These are phyloP conservation scores for Botrytis tulipae DNA, from an alignment of 2,329 filamentous ascomycete genomes.

Conservation along the genomic window DNA sequence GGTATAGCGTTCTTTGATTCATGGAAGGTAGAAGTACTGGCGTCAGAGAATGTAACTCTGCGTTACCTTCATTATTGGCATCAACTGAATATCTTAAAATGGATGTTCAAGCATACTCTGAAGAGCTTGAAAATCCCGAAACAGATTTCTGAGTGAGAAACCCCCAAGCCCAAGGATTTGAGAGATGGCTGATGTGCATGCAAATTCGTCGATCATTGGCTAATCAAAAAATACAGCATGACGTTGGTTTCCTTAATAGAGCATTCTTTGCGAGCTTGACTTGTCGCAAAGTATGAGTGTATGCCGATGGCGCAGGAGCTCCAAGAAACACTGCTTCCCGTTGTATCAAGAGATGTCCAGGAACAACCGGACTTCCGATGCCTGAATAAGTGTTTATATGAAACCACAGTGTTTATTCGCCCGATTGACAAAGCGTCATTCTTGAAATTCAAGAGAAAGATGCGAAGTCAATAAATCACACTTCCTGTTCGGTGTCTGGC, in stretches of 20 bases:
- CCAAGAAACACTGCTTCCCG: background rate
- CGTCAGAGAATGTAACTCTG: background rate
- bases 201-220: background rate
- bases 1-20: no score
- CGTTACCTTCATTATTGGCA: background rate
- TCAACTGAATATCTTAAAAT: background rate
- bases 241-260: no score
- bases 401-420: background rate
- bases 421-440: background rate
- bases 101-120: background rate
- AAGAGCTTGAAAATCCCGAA: background rate
- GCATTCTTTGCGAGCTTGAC: background rate
- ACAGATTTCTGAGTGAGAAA: background rate
- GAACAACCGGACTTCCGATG: constrained; percentile 1
- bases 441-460: background rate
- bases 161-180: background rate
- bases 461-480: constrained; percentile 3
- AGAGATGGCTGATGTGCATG: background rate
- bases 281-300: background rate
- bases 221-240: background rate
- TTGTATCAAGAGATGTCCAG: background rate
- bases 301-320: background rate
- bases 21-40: no score
- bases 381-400: background rate
- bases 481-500: background rate